Base-by-base conservation (phyloP, 2,329 filamentous ascomycete genomes). In the Xylaria arbuscula region DNA sequence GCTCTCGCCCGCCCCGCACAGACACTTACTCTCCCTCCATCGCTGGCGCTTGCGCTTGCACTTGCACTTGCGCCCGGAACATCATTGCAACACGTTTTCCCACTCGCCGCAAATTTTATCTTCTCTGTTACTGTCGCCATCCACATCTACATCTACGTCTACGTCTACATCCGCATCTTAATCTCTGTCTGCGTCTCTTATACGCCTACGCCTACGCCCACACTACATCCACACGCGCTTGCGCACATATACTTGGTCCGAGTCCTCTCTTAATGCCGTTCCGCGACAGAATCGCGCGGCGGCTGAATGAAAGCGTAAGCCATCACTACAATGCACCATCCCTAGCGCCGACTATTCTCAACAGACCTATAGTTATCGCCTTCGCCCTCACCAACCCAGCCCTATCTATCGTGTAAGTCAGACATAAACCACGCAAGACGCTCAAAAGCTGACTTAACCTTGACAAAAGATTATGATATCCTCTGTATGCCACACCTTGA, bases 361-460 rank as follows among this genome's bases (percentile, higher is more conserved):
- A 72, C 71, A 73, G 72, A 58, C 68, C 64, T 58, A 17, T 73
- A 78, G 77, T 70, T 77, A 28, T 78, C 77, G 36, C 77, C 77
- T 6, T 73, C 76, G 10, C 77, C 76, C n/a, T 81, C 81, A 2
- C 79, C 82, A 0, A 78, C 79, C 51, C 75, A 81, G 50, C 78
- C 82, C 9, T 83, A 84, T 72, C 78, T 85, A 1, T 84, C 83
- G 10, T 84, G 82, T 84, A 75, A 81, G 82, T 80, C 64, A 11
- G 9, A 56, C 15, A 32, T 45, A 69, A 64, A 60, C 57, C 38
- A 19, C n/a, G 15, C 50, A 22, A 6, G 19, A 11, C 56, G 13
- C n/a, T 62, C 40, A 67, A 48, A 28, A 32, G 51, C 28, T 40
- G 32, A 62, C 59, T 66, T 68, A 63, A 72, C 72, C 72, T 73